A percentile compares a stretch with the other conserved stretches of the same genome.
Evolutionary conservation across 2,329 filamentous ascomycete species (phyloP).

Genomic region (Elsinoe fawcettii): DNA sequence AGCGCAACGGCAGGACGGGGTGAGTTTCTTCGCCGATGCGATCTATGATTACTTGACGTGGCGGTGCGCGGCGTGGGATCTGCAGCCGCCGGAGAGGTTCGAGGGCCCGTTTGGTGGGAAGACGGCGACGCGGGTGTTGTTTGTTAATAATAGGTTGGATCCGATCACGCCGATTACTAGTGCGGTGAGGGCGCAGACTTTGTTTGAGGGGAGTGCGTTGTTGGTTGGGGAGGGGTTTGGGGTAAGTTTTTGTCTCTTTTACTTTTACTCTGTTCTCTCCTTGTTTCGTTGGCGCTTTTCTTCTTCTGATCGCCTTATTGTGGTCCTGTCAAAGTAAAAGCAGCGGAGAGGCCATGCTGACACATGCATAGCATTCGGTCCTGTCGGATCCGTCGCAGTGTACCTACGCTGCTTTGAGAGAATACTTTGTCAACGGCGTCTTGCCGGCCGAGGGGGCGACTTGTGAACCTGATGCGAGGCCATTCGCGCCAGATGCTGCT

Average conservation of each 20-base stretch:
- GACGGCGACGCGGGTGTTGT: slow-evolving; percentile 24
- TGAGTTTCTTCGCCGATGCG: slow-evolving; percentile 31
- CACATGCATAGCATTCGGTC: slow-evolving; percentile 3
- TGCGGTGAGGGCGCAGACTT: slow-evolving; percentile 30
- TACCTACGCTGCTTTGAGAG: slow-evolving; percentile 25
- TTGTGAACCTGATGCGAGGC: slow-evolving; percentile 26
- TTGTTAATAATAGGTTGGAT: slow-evolving; percentile 28
- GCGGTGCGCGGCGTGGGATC: slow-evolving; percentile 33
- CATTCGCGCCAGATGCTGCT: slow-evolving; percentile 20
- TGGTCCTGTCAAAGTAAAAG: no score
- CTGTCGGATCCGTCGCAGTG: slow-evolving; percentile 25
- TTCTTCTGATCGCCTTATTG: no score
- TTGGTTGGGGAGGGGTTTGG: slow-evolving; percentile 29
- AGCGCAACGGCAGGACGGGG: slow-evolving; percentile 18
- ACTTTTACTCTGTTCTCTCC: no score
- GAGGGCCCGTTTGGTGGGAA: slow-evolving; percentile 22
- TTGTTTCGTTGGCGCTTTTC: no score
- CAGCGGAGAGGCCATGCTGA: no score
- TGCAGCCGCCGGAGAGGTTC: slow-evolving; percentile 31
- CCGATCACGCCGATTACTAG: slow-evolving; percentile 29
- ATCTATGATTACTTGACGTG: slow-evolving; percentile 33
- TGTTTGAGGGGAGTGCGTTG: slow-evolving; percentile 26
- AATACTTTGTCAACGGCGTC: slow-evolving; percentile 28
- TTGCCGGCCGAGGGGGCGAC: slow-evolving; percentile 25
- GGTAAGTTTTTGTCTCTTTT: neutral